These are phyloP conservation scores for Ustilago lituana DNA, from an alignment of 1,284 basidiomycete species.

Conservation along the genomic window DNA sequence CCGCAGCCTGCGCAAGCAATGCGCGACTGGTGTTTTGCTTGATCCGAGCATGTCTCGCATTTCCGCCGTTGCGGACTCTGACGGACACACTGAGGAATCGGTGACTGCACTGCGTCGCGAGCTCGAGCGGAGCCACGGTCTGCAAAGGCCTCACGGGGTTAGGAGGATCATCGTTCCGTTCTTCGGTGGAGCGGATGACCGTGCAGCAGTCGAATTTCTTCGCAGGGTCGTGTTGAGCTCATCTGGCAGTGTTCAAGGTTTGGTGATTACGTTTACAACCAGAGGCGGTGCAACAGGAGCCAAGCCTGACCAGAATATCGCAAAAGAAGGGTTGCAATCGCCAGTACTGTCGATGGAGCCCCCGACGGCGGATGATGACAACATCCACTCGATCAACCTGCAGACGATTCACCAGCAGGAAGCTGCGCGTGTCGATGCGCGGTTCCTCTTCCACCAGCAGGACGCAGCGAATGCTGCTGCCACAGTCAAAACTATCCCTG, in stretches of 20 bases:
- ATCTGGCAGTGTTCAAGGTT: constrained; percentile 28
- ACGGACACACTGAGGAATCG: neutral
- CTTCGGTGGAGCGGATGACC: constrained; percentile 51
- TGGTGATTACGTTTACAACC: constrained; percentile 34
- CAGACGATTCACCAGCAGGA: constrained; percentile 44
- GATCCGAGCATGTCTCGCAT: constrained; percentile 30
- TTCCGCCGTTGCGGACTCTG: neutral
- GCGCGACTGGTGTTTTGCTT: constrained; percentile 39
- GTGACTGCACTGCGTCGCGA: constrained; percentile 5
- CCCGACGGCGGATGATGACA: constrained; percentile 21
- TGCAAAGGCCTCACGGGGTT: constrained; percentile 13
- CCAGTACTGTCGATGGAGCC: constrained; percentile 1
- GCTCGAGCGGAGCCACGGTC: constrained; percentile 16
- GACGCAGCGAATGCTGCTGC: constrained; percentile 20
- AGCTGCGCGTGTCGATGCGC: constrained; percentile 32
- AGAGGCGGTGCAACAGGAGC: neutral
- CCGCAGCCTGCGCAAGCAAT: constrained; percentile 26
- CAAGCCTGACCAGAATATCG: neutral
- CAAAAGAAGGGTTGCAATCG: neutral
- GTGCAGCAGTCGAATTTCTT: constrained; percentile 42
- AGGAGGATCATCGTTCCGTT: constrained; percentile 47
- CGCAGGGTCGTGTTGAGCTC: constrained; percentile 22
- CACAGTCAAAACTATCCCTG: constrained; percentile 14
- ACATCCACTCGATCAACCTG: constrained; percentile 37
- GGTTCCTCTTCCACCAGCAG: constrained; percentile 44